A percentile compares a stretch with the other conserved stretches of the same genome.
Conservation (phyloP, 1,284 basidiomycete species). For the Ganoderma boninense region DNA sequence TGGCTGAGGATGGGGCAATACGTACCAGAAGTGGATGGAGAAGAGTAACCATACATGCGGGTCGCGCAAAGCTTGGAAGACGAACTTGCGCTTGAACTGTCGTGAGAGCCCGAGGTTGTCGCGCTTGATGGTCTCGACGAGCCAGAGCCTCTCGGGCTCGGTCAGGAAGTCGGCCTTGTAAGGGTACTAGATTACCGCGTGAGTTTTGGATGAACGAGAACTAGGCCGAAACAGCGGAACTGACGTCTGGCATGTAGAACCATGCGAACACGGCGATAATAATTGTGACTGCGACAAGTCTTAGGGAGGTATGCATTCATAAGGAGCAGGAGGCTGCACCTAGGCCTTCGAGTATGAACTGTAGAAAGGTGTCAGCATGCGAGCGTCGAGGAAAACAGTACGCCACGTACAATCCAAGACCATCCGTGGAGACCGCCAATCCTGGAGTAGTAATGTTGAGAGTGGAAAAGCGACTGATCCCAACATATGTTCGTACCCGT, state of each 20-base stretch:
- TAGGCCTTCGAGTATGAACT: slow-evolving; percentile 17
- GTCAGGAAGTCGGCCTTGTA: slow-evolving; percentile 36
- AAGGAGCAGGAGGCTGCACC: neutral
- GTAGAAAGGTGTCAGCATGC: neutral
- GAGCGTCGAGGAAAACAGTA: neutral
- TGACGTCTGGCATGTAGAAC: slow-evolving; percentile 18
- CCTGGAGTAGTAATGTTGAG: neutral
- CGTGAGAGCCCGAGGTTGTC: slow-evolving; percentile 31
- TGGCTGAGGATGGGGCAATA: neutral
- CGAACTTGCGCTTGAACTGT: slow-evolving; percentile 36
- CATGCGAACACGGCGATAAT: slow-evolving; percentile 10
- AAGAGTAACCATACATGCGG: slow-evolving; percentile 54
- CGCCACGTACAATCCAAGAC: slow-evolving; percentile 16
- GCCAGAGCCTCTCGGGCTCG: slow-evolving; percentile 41
- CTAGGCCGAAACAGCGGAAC: neutral
- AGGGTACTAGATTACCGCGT: neutral
- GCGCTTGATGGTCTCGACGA: slow-evolving; percentile 42
- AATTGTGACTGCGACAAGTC: neutral
- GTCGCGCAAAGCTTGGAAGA: slow-evolving; percentile 36
- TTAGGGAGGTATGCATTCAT: neutral
- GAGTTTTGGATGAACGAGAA: neutral
- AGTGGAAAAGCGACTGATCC: no score
- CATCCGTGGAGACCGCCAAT: slow-evolving; percentile 11
- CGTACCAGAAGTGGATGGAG: slow-evolving; percentile 29
- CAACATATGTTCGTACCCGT: slow-evolving; percentile 3